phyloP scores from a whole-genome alignment of 2,329 filamentous ascomycete genomes.

The Bertia moriformis region DNA sequence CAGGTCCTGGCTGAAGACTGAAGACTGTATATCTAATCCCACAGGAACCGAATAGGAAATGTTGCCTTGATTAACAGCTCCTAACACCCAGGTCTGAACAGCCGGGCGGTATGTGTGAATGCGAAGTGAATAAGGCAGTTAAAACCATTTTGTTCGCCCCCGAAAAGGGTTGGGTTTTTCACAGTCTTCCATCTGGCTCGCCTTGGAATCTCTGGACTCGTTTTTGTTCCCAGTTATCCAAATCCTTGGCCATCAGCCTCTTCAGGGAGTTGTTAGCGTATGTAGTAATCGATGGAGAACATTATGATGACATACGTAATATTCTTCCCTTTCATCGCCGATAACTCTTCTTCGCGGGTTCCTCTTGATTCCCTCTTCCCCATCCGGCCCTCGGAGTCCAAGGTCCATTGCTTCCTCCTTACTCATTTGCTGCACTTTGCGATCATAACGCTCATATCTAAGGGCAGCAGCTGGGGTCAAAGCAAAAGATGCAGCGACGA shows the following conservation, averaged over 20 bases:
- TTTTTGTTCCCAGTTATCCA: conserved; percentile 95
- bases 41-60: too few species aligned
- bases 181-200: conserved; percentile 74
- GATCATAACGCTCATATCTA: conserved; percentile 83
- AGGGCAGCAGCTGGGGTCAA: conserved; percentile 87
- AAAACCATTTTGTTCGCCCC: too few species aligned
- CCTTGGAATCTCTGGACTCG: conserved; percentile 78
- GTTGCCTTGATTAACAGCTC: too few species aligned
- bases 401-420: conserved; percentile 78
- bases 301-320: conserved; percentile 62
- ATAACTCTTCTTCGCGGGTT: conserved; percentile 22
- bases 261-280: too few species aligned
- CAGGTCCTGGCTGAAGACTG: too few species aligned
- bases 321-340: conserved; percentile 73
- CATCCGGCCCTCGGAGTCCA: conserved; percentile 39
- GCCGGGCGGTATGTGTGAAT: too few species aligned
- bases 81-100: too few species aligned
- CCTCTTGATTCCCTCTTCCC: conserved; percentile 1
- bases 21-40: too few species aligned
- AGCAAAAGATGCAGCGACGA: conserved; percentile 84
- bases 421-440: conserved; percentile 71
- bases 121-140: too few species aligned
- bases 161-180: too few species aligned
- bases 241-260: conserved; percentile 72
- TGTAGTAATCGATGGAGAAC: too few species aligned